Evolutionary conservation across 306 rosid species (phyloP).

Genomic region (Coriaria nepalensis): DNA sequence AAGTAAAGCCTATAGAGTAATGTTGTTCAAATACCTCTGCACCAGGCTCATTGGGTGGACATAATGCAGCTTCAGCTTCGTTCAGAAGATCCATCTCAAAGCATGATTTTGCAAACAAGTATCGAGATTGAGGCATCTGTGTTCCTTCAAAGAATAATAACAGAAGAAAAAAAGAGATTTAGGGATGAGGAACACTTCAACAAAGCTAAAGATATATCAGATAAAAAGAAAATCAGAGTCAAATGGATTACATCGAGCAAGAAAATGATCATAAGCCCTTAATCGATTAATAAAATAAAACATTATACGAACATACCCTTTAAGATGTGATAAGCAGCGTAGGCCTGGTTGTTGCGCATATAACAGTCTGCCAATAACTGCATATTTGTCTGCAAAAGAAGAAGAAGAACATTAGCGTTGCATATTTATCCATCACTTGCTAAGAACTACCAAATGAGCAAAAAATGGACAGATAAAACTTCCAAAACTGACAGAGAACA

Average conservation of each 20-base stretch:
- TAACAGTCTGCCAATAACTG: conserved; percentile 86
- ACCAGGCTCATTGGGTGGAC: conserved; percentile 69
- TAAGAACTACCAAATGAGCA: too few relatives aligned
- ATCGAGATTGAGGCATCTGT: conserved; percentile 92
- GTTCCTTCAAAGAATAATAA: conserved; percentile 53
- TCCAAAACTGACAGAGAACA: too few relatives aligned
- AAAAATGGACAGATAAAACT: not conserved
- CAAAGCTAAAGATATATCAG: conserved; percentile 5
- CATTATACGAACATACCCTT: conserved; percentile 42
- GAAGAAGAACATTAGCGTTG: not conserved
- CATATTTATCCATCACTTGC: too few relatives aligned
- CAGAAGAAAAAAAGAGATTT: conserved; percentile 18
- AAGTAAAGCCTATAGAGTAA: conserved; percentile 2
- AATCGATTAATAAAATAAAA: conserved; percentile 4
- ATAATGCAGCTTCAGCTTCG: conserved; percentile 89
- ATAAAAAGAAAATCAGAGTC: conserved; percentile 7
- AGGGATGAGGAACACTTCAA: conserved; percentile 19
- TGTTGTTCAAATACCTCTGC: conserved; percentile 44
- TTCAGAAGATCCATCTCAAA: conserved; percentile 86
- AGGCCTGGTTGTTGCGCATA: conserved; percentile 75
- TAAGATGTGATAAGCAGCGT: conserved; percentile 77
- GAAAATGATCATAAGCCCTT: conserved; percentile 3
- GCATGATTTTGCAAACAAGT: conserved; percentile 98
- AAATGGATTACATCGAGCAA: not conserved
- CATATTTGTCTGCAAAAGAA: conserved; percentile 50